A percentile compares a stretch with the other conserved stretches of the same genome.
These are phyloP conservation scores for Metschnikowia hibisci DNA, from an alignment of 805 yeast genomes.

Conservation along the genomic window DNA sequence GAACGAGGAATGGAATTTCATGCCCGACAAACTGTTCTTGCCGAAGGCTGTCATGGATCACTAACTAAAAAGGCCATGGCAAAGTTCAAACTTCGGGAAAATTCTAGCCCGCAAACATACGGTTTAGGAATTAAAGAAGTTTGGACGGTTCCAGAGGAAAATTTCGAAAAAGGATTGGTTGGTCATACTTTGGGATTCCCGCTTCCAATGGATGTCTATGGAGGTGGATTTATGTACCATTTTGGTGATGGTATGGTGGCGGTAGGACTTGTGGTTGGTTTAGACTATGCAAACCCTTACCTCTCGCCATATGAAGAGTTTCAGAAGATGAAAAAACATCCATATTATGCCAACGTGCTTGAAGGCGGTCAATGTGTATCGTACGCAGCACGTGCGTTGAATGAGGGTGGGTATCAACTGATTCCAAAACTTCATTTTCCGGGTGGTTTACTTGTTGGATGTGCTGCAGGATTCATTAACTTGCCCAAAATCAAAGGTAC, in stretches of 20 bases:
- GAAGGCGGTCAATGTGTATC: constrained; percentile 90
- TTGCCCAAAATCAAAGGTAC: constrained; percentile 98
- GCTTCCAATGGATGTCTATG: constrained; percentile 66
- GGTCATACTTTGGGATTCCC: constrained; percentile 92
- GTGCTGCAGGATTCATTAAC: constrained; percentile 94
- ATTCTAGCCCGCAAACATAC: constrained; percentile 76
- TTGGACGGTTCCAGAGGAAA: constrained; percentile 88
- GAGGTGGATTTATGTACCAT: constrained; percentile 97
- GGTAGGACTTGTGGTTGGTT: constrained; percentile 90
- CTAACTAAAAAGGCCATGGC: constrained; percentile 72
- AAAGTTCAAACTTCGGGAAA: constrained; percentile 63
- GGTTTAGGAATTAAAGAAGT: constrained; percentile 96
- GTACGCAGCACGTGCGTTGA: constrained; percentile 93
- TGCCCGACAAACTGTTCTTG: constrained; percentile 82
- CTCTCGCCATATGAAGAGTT: constrained; percentile 94
- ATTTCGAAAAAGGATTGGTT: constrained; percentile 75
- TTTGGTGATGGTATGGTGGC: constrained; percentile 91
- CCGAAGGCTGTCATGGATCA: constrained; percentile 99
- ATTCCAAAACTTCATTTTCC: constrained; percentile 90
- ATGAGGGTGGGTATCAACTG: constrained; percentile 95
- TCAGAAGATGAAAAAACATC: constrained; percentile 90
- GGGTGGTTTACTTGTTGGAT: constrained; percentile 94
- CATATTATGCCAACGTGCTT: constrained; percentile 68
- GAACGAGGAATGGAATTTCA: constrained; percentile 98
- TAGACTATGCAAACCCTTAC: constrained; percentile 94